phyloP scores from a whole-genome alignment of 2,329 filamentous ascomycete species.

The Fusarium miscanthi region DNA sequence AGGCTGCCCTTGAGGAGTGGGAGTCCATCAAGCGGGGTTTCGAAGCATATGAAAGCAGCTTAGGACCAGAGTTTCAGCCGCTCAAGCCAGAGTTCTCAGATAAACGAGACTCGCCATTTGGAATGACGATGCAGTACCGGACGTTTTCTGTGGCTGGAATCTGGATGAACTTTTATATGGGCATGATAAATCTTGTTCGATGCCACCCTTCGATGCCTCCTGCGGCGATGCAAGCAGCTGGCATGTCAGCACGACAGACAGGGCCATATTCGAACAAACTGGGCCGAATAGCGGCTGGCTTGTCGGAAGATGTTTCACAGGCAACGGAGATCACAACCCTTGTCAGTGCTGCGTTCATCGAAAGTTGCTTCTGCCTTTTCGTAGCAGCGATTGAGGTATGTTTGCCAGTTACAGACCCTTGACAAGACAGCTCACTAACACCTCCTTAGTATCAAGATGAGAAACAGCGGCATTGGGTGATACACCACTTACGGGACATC shows the following conservation, averaged over 20 bases:
- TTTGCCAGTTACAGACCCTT: neutral
- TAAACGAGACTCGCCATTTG: constrained; percentile 79
- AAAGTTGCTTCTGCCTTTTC: constrained; percentile 85
- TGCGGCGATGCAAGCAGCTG: constrained; percentile 86
- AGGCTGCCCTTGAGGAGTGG: constrained; percentile 83
- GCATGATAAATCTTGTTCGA: constrained; percentile 83
- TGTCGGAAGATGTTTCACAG: constrained; percentile 66
- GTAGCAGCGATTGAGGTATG: constrained; percentile 81
- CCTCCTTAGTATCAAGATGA: constrained; percentile 72
- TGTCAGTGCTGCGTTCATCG: constrained; percentile 83
- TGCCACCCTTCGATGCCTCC: constrained; percentile 92
- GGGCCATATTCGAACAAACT: constrained; percentile 77
- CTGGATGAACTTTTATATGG: constrained; percentile 89
- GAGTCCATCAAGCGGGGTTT: constrained; percentile 78
- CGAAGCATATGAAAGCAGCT: constrained; percentile 69
- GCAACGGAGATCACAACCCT: constrained; percentile 75
- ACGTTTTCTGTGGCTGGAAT: constrained; percentile 89
- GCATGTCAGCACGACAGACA: constrained; percentile 79
- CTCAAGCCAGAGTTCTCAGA: constrained; percentile 74
- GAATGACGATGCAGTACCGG: constrained; percentile 81
- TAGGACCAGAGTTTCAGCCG: constrained; percentile 81
- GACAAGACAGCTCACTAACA: constrained; percentile 27
- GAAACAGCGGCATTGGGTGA: constrained; percentile 80
- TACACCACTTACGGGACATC: constrained; percentile 79
- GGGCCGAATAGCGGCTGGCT: constrained; percentile 82